Evolutionary conservation across 495 filamentous ascomycete genomes (phyloP).

Genomic region (Acidiella bohemica): DNA sequence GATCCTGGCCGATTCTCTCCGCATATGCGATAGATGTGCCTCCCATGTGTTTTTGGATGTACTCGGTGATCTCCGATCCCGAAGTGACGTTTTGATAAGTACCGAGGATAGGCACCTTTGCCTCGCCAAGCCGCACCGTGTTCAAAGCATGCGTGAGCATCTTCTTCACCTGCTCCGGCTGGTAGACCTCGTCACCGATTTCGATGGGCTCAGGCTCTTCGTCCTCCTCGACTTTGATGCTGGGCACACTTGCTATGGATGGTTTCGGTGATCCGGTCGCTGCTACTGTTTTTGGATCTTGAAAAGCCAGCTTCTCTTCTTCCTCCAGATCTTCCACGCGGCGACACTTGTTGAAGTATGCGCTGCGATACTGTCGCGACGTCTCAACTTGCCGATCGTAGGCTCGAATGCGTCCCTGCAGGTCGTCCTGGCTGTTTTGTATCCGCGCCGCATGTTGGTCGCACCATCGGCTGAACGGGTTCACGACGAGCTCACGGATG

Average conservation of each 20-base stretch:
- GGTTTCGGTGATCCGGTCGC: slow-evolving; percentile 27
- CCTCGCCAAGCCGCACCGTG: slow-evolving; percentile 72
- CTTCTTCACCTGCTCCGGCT: slow-evolving; percentile 76
- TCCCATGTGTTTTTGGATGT: slow-evolving; percentile 77
- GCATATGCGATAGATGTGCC: slow-evolving; percentile 66
- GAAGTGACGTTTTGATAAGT: slow-evolving; percentile 85
- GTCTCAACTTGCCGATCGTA: slow-evolving; percentile 83
- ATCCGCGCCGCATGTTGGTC: slow-evolving; percentile 84
- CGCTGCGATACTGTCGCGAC: slow-evolving; percentile 82
- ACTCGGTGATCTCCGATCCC: slow-evolving; percentile 87
- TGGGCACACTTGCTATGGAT: slow-evolving; percentile 35
- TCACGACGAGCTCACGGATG: slow-evolving; percentile 87
- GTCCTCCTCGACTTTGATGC: slow-evolving; percentile 36
- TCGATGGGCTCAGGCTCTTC: slow-evolving; percentile 71
- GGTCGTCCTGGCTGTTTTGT: slow-evolving; percentile 83
- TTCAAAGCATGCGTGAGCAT: slow-evolving; percentile 76
- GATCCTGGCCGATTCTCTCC: slow-evolving; percentile 85
- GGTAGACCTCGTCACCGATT: slow-evolving; percentile 75
- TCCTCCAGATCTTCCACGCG: slow-evolving; percentile 93
- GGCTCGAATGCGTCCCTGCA: slow-evolving; percentile 75
- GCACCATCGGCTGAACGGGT: slow-evolving; percentile 88
- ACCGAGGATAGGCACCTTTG: slow-evolving; percentile 88
- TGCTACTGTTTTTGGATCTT: slow-evolving; percentile 50
- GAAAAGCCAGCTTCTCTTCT: slow-evolving; percentile 95
- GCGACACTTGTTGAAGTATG: slow-evolving; percentile 98